A percentile compares a stretch with the other conserved stretches of the same genome.
phyloP scores from a whole-genome alignment of 768 basidiomycete species.

The Rhodotorula paludigena region DNA sequence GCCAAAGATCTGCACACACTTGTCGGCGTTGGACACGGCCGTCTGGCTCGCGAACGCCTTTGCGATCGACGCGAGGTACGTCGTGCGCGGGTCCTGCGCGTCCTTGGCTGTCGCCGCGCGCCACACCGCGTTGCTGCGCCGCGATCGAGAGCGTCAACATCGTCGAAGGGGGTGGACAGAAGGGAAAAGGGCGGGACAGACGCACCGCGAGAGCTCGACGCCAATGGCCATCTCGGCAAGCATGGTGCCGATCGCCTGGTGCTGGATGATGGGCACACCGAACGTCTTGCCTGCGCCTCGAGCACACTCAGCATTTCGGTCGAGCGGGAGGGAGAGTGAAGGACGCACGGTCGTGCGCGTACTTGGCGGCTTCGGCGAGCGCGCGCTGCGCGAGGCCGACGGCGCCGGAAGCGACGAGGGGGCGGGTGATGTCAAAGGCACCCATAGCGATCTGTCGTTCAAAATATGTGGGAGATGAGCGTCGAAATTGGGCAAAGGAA shows the following conservation, averaged over 20 bases:
- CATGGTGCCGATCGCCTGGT: conserved; percentile 49
- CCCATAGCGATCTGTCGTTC: conserved; percentile 46
- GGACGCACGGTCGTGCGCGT: conserved; percentile 47
- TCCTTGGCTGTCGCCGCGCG: conserved; percentile 48
- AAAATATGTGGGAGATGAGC: conserved; percentile 30
- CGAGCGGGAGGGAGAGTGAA: not conserved
- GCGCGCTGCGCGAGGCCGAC: conserved; percentile 49
- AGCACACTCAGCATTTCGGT: accelerated
- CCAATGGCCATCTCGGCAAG: conserved; percentile 51
- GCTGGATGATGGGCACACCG: conserved; percentile 49
- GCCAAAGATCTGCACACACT: conserved; percentile 47
- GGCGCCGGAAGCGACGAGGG: conserved; percentile 49
- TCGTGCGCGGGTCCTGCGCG: conserved; percentile 45
- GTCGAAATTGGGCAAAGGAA: no score
- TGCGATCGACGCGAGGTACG: conserved; percentile 50
- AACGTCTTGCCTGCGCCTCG: conserved; percentile 45
- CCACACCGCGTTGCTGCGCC: conserved; percentile 41
- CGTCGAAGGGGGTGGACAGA: not conserved
- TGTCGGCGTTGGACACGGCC: conserved; percentile 49
- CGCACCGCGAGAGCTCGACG: conserved; percentile 30
- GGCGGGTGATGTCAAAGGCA: conserved; percentile 50
- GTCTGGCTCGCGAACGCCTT: conserved; percentile 47
- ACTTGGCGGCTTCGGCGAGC: conserved; percentile 49
- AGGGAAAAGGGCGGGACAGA: not conserved
- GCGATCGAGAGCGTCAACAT: not conserved